Conservation (phyloP, 2,329 filamentous ascomycete species). For the Venturia aucupariae region DNA sequence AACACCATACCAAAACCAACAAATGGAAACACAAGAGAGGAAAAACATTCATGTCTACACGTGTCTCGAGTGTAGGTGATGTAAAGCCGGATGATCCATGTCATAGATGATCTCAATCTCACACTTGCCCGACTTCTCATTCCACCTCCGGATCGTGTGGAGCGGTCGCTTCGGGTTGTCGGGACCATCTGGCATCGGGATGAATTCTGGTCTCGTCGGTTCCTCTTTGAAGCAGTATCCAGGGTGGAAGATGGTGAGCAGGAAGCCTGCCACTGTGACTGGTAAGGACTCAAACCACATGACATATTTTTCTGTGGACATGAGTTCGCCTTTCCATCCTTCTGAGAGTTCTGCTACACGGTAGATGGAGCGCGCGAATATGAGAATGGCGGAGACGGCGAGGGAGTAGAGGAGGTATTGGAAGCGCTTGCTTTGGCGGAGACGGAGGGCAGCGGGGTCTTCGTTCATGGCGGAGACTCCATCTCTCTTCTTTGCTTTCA, state of each 20-base stretch:
- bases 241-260: slow-evolving; percentile 13
- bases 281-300: slow-evolving; percentile 48
- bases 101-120: slow-evolving; percentile 14
- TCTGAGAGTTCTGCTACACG: slow-evolving; percentile 56
- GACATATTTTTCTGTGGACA: slow-evolving; percentile 54
- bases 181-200: neutral
- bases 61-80: neutral
- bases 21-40: neutral
- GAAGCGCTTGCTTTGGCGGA: slow-evolving; percentile 19
- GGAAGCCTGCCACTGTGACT: slow-evolving; percentile 3
- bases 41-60: neutral
- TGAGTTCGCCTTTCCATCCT: slow-evolving; percentile 55
- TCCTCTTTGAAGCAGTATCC: slow-evolving; percentile 13
- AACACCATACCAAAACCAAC: neutral
- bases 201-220: neutral
- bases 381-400: slow-evolving; percentile 16
- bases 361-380: slow-evolving; percentile 23
- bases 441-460: slow-evolving; percentile 4
- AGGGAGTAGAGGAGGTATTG: slow-evolving; percentile 19
- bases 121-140: slow-evolving; percentile 13
- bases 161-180: neutral
- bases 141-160: slow-evolving; percentile 13
- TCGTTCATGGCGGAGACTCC: slow-evolving; percentile 13
- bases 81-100: neutral
- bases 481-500: slow-evolving; percentile 15